Base-by-base conservation (phyloP, 352 stramenopile species). In the Phytophthora palmivora region DNA sequence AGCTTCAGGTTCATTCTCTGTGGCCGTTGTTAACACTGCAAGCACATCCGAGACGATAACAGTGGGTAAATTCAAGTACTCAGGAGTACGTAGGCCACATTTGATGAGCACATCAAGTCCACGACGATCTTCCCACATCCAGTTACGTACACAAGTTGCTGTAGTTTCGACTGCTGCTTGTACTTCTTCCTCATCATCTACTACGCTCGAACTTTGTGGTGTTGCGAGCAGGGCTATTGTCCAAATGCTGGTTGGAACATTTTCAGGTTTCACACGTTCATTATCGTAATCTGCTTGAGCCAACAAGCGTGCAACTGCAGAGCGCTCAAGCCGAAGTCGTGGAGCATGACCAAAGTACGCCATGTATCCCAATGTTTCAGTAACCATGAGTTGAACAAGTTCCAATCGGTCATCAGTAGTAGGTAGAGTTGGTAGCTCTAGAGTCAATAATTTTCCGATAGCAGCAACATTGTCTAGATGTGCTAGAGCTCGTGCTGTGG, bases 301-400 rank as follows among this genome's bases (percentile, higher is more conserved):
- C 12, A 89, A n/a, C 10, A 88, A 75, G 0, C 67, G 58, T 0
- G 57, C 39, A n/a, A 91, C 50, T 4, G 74, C 69, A 8, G 45
- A 33, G 7, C 64, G 43, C 1, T 78, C 47, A 4, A 91, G 34
- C 8, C 50, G 38, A 3, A 91, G 63, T 21, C 58, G 63, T 6
- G 81, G 49, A 0, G 65, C 71, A 34, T 86, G 64, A 2, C 74
- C 78, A 36, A 86, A 89, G 26, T 73, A 83, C 8, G 79, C 63
- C 82, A 89, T 73, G 32, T 89, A 87, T 0, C 82, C 82, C 30
- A 89, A 72, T 59, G 86, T 83, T 42, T 91, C 71, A 0, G 80
- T 78, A 0, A 66, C 82, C 64, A 89, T 84, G 48, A 84, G 76
- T 34, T 91, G 82, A n/a, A 78, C 51, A 9, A 64, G 80, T 3